Base-by-base conservation (phyloP, 2,329 filamentous ascomycete genomes). In the Elsinoe ampelina region DNA sequence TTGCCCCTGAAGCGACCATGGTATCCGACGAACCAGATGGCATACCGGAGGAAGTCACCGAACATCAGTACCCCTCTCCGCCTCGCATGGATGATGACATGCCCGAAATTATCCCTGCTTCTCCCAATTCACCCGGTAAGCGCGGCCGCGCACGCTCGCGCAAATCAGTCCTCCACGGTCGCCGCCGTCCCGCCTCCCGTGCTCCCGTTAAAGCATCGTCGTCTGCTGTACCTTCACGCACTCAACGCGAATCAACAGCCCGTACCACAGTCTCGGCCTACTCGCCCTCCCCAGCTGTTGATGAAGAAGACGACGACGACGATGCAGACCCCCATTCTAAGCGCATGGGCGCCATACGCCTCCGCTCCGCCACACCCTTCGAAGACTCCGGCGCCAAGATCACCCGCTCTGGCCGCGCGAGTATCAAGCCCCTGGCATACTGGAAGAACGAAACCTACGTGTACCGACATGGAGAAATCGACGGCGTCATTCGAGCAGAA, bases 401-500 rank as follows among this genome's bases (percentile, higher is more conserved):
- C 52, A 80, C 80, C n/a, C 84, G 89, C 55, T 92, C 86, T 11
- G 91, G 89, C 1, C 82, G 93, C 57, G 81, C 83, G 54, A 89
- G 87, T 8, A 84, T 89, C 60, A 82, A 82, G 59, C 93, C 91
- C 0, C 72, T 96, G 34, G 83, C 88, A 22, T 95, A 80, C 68
- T 97, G 92, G 92, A 84, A 84, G 64, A 90, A 90, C 62, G 92
- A 97, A 68, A 81, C 81, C 55, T 81, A 86, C 47, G 80, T 89
- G 19, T 88, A 84, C 65, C 76, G 80, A 15, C 80, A 82, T 20
- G 81, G 83, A 1, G 84, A 80, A 11, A 84, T 92, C 63, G 87
- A 88, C 66, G 86, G 89, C 62, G 80, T 96, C 52, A 81, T 92
- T 22, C 84, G 88, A 39, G 83, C 84, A 1, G 84, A 90, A 58